phyloP scores from a whole-genome alignment of 2,329 filamentous ascomycete species.

The Domatiomyces catenatus region DNA sequence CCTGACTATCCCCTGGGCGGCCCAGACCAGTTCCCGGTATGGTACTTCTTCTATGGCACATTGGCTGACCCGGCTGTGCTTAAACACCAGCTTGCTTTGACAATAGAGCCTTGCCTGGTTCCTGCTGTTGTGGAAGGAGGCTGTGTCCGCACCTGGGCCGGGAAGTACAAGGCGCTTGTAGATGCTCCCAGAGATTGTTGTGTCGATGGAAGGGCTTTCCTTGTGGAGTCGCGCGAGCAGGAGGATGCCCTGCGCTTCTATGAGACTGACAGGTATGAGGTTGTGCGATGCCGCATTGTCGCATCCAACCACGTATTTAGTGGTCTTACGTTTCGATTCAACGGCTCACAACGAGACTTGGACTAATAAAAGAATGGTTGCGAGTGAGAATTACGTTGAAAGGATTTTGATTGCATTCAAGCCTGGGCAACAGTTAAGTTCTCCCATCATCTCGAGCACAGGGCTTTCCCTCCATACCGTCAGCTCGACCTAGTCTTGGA shows the following conservation, averaged over 20 bases:
- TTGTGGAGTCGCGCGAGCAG: slow-evolving; percentile 18
- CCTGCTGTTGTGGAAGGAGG: slow-evolving; percentile 22
- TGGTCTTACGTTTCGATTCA: slow-evolving; percentile 11
- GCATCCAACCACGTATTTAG: slow-evolving; percentile 5
- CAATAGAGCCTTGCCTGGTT: slow-evolving; percentile 14
- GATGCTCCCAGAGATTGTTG: slow-evolving; percentile 16
- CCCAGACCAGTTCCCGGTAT: slow-evolving; percentile 24
- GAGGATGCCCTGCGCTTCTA: slow-evolving; percentile 24
- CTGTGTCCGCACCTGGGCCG: slow-evolving; percentile 22
- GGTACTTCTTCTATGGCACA: slow-evolving; percentile 32
- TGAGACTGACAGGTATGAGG: slow-evolving; percentile 27
- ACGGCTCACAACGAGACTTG: too few relatives aligned
- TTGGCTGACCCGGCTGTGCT: slow-evolving; percentile 22
- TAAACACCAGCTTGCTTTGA: slow-evolving; percentile 20
- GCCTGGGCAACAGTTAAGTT: slow-evolving; percentile 70
- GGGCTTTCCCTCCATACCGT: slow-evolving; percentile 74
- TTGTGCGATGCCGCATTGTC: slow-evolving; percentile 23
- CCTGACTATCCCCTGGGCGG: slow-evolving; percentile 2
- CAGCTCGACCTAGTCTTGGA: slow-evolving; percentile 26
- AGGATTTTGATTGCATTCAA: slow-evolving; percentile 1
- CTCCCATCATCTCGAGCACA: slow-evolving; percentile 64
- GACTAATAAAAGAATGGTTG: too few relatives aligned
- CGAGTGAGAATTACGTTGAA: too few relatives aligned
- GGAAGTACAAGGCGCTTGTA: slow-evolving; percentile 28
- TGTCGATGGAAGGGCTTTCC: slow-evolving; percentile 21